Base-by-base conservation (phyloP, 2,329 filamentous ascomycete species). In the Hypoxylon sp. region DNA sequence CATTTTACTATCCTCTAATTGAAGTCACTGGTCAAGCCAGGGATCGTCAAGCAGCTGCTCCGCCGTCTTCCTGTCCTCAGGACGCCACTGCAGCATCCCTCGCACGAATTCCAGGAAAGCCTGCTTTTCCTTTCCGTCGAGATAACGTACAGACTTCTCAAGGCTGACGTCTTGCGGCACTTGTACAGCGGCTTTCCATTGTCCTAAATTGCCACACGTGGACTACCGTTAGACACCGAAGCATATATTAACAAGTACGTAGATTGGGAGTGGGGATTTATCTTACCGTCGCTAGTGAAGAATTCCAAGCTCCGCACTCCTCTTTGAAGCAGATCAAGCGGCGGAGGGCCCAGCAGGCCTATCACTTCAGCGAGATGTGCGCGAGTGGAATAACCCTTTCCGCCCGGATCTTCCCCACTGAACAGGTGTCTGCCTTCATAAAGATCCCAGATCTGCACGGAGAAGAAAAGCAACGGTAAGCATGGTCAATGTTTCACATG, bases 281-380 rank as follows among this genome's bases (percentile, higher is more conserved):
- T 38, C 62, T 60, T 74, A 78, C 79, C 79, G 58, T 76, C 51
- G 3, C 75, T 64, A 0, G 77, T 75, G 52, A 82, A 83, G 71
- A 81, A 83, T 48, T 78, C 80, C 2, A 67, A 36, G 0, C 57
- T 79, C 6, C 70, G 57, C 4, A 71, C 68, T 1, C 38, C 78
- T 79, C 9, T 50, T 71, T 0, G 68, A 56, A 82, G 72, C 3
- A 83, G 71, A 2, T 64, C 68, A 1, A 68, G 55, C 1, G 81
- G 80, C 1, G 82, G 81, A 0, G 74, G 75, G 0, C 82, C 83
- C 42, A 85, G 78, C 2, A 85, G 70, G 4, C 67, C 74, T 12
- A 83, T 78, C 1, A 85, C 83, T 61, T 85, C 81, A 1, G 82
- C 81, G 18, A 85, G 79, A 69, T 83, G 82, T 0, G 80, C 80